Base-by-base conservation (phyloP, 768 basidiomycete genomes). In the Hypholoma fasciculare region DNA sequence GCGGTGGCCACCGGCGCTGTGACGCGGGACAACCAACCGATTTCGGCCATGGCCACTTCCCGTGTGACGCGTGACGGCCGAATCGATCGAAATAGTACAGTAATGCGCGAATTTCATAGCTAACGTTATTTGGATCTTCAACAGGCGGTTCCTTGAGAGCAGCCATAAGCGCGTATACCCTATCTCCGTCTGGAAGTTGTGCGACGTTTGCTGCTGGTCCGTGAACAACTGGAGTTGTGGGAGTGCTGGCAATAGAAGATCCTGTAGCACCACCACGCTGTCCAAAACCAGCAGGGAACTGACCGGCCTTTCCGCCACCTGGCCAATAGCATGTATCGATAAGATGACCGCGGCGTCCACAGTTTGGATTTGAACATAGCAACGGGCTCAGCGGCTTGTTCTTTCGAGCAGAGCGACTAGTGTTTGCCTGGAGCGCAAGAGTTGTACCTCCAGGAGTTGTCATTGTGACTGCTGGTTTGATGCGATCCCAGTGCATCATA, bases 231-330 rank as follows among this genome's bases (percentile, higher is more conserved):
- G 57, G 17, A 4, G 52, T 30, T 7, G 52, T 37, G 1, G 58
- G 37, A 12, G 51, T n/a, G n/a, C n/a, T 47, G 12, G 53, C 17
- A 23, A 26, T 23, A 20, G 57, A 19, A 23, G 43, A 17, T 12
- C 38, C 48, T 11, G 46, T 44, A 6, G 47, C 38, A 23, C 49
- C 55, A 3, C 60, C 52, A n/a, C 58, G 23, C 19, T 54, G 50
- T 3, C 65, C 51, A 26, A 67, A 69, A 12, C 61, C 59, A 2
- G 57, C 48, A 0, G 70, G 72, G 40, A 68, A 70, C 50, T 76
- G 74, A 7, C 75, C 74, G 39, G 74, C 27, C 27, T 30, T 76
- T 12, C 74, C 72, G 16, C 73, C 70, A 0, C 75, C 74, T 11
- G 60, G 60, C 61, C 63, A 68, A 64, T 71, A 77, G 56, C 74